phyloP scores from a whole-genome alignment of 2,329 filamentous ascomycete genomes.

The Dactylellina leptospora region DNA sequence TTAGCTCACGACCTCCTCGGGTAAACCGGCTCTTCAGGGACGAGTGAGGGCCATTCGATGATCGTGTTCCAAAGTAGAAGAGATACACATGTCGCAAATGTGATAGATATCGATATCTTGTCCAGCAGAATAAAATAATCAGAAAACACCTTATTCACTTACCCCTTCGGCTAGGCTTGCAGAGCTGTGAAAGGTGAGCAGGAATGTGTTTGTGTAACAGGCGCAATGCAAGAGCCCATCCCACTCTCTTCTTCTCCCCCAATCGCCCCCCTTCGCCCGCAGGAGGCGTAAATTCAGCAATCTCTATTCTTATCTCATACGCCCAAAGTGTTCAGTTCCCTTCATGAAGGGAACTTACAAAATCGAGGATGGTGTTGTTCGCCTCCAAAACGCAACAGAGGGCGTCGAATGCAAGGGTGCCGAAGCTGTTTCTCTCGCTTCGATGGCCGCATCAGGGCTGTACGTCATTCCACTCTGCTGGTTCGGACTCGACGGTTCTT shows the following conservation, averaged over 20 bases:
- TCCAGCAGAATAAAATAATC: no score
- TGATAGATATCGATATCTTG: constrained; percentile 12
- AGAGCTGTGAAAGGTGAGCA: background rate
- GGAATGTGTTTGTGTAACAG: constrained; percentile 52
- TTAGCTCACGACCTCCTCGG: background rate
- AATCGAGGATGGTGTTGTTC: constrained; percentile 29
- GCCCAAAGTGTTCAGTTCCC: no score
- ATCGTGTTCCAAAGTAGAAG: background rate
- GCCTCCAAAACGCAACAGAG: constrained; percentile 36
- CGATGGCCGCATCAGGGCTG: constrained; percentile 42
- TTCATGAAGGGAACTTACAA: no score
- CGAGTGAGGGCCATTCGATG: background rate
- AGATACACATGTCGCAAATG: constrained; percentile 10
- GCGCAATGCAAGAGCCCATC: background rate
- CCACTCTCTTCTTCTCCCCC: constrained; percentile 3
- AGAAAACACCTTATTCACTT: background rate
- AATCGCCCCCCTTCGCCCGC: constrained; percentile 4
- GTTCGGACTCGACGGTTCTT: constrained; percentile 46
- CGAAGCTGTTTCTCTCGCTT: constrained; percentile 15
- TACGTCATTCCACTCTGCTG: constrained; percentile 5
- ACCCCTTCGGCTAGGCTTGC: no score
- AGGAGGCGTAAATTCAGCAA: constrained; percentile 12
- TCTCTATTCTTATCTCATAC: no score
- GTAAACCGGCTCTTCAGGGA: background rate
- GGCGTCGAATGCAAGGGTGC: constrained; percentile 29